A percentile compares a stretch with the other conserved stretches of the same genome.
These are phyloP conservation scores for Ceratocystis huliohia DNA, from an alignment of 2,329 filamentous ascomycete genomes.

Conservation along the genomic window DNA sequence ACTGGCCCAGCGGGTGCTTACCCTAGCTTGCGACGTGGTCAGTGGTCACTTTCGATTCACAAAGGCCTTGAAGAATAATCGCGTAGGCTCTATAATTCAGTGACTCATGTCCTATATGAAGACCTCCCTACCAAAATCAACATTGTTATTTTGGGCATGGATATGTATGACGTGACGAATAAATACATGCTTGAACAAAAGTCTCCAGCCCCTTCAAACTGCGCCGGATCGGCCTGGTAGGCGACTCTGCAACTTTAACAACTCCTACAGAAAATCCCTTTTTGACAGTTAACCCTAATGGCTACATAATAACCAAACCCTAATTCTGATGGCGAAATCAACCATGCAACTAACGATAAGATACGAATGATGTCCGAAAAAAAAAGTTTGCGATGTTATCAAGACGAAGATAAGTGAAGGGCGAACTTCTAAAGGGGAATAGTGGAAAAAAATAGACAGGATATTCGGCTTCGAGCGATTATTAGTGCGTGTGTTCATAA, in stretches of 20 bases:
- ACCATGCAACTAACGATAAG: not conserved
- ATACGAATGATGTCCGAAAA: not conserved
- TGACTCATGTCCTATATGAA: no score
- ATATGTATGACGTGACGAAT: no score
- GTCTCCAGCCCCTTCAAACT: no score
- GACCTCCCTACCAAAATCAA: no score
- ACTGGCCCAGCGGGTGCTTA: not conserved
- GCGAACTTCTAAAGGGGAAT: not conserved
- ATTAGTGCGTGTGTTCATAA: not conserved
- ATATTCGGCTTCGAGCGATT: not conserved
- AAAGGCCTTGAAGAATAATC: not conserved
- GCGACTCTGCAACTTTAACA: no score
- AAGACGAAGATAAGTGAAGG: not conserved
- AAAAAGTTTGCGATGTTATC: constrained; percentile 7
- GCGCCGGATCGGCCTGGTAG: no score
- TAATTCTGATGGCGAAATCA: not conserved
- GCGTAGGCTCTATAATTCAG: no score
- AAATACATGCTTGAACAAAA: no score
- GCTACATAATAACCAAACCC: not conserved
- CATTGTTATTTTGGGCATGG: no score
- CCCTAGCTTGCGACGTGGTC: not conserved
- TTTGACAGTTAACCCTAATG: not conserved
- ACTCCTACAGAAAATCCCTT: not conserved
- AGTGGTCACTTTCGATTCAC: not conserved
- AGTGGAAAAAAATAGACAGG: not conserved